Base-by-base conservation (phyloP, 2,329 filamentous ascomycete genomes). In the Neoascochyta sp. region DNA sequence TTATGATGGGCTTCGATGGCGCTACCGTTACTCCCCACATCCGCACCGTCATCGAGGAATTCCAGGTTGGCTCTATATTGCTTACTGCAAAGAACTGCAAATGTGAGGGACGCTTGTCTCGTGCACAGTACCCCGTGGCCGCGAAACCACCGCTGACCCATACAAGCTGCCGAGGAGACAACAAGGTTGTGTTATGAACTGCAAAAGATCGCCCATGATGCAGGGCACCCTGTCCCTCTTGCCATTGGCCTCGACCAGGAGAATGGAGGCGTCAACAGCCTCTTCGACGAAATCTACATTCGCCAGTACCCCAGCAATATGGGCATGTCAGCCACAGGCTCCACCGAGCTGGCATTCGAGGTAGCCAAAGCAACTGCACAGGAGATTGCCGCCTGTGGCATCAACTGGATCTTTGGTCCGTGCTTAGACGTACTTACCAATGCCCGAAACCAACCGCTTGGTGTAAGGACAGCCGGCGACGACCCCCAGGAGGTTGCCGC, bases 221-320 rank as follows among this genome's bases (percentile, higher is more conserved):
- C 90, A 37, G 90, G 90, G 12, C 90, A 96, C 62, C 83, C 85
- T 3, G 82, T 90, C 3, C 92, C 92, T 2, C 69, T 98, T 11
- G 72, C 93, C 32, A 95, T 98, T 50, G 89, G 85, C 21, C 70
- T 96, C 20, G 92, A 96, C 57, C 92, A 98, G 60, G 92, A 98
- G 63, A 96, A 98, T 78, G 92, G 92, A 43, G 89, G 90, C 3
- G 90, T 95, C 61, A 96, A 95, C 68, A 95, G 87, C 65, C 75
- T 96, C 3, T 95, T 93, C 54, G 90, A 96, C 60, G 88, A 95
- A 50, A 86, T 92, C 54, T 92, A 89, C 59, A 90, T 96, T 47
- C 88, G 87, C 45, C 92, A 96, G 60, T 98, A 95, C 49, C 92
- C 92, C 7, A 95, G 89, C 54, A 86, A 90, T 41, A 96, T 98